Evolutionary conservation across 352 stramenopile species (phyloP).

Genomic region (Thraustochytrium striatum): DNA sequence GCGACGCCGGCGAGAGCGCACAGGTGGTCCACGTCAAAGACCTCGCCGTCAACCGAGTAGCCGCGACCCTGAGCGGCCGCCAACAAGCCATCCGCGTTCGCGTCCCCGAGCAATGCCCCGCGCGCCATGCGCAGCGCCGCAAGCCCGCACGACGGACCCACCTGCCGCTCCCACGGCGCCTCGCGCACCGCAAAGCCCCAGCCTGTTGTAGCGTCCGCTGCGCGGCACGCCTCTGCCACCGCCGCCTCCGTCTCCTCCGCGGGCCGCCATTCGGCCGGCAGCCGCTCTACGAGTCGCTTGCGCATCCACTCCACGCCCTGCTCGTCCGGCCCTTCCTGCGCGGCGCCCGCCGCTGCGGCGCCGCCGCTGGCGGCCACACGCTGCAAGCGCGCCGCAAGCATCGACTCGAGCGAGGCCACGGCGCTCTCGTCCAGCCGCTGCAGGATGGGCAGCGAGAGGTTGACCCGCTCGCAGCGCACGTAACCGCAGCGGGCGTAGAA

Average conservation of each 20-base stretch:
- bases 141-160: constrained; percentile 29
- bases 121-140: constrained; percentile 38
- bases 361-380: background rate
- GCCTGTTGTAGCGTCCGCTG: background rate
- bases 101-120: background rate
- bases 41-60: constrained; percentile 1
- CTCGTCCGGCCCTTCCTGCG: constrained; percentile 11
- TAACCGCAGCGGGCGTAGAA: constrained; percentile 42
- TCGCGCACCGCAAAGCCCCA: background rate
- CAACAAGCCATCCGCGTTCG: background rate
- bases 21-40: constrained; percentile 21
- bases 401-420: constrained; percentile 5
- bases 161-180: background rate
- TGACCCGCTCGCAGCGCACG: constrained; percentile 9
- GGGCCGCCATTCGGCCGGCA: background rate
- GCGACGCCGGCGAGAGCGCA: background rate
- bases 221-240: background rate
- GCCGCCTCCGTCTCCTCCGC: background rate
- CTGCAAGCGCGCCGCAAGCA: background rate
- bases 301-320: constrained; percentile 27
- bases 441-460: constrained; percentile 7
- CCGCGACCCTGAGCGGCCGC: background rate
- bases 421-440: background rate
- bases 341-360: background rate
- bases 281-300: constrained; percentile 19